Evolutionary conservation across 805 yeast genomes (phyloP), one percentile per base, ranked within the genome.

Genomic region (Wickerhamiella slavikovae): DNA sequence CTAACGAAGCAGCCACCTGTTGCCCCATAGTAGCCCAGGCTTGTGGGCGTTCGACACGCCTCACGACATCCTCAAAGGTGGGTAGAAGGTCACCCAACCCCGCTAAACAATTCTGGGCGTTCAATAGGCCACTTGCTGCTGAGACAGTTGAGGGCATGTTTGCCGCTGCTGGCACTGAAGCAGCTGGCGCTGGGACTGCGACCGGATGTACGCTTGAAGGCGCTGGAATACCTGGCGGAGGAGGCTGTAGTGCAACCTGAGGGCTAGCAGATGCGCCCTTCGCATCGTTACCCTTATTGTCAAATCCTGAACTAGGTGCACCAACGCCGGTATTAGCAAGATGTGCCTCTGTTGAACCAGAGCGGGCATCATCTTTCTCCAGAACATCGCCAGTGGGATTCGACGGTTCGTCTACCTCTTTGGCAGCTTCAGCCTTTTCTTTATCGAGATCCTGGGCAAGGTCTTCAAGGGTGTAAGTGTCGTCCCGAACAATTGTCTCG

Each of bases 1-100:
- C 57, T 35, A 79, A 58, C 3, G 95, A 82, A 1, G 75, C 65
- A 47, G 79, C 91, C 39, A 85, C 57, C 40, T 66, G 57, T 34
- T 62, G 61, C 29, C 65, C 55, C 15, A 77, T 68, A 2, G 64
- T 48, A 17, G 60, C 59, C 35, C 66, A 56, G 17, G 67, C 58
- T 5, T 27, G 22, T 15, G 78, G 74, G 30, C 63, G 58, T 19
- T 48, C 48, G 22, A 68, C 47, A 25, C 75, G 54, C 20, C 42
- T 43, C 47, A 51, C 47, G 35, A 68, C 61, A 3, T 49, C 47
- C 14, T 55, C 55, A 19, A 55, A 48, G 5, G 58, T 47, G 17
- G 44, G 35, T 10, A 49, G 47, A 4, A 57, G 41, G 29, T 54
- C 60, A 34, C 51, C 58, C 15, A 56, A 40, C 0, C 61, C 62